Evolutionary conservation across 2,329 filamentous ascomycete genomes (phyloP), one percentile per base, ranked within the genome.

Genomic region (Fusarium austroafricanum): DNA sequence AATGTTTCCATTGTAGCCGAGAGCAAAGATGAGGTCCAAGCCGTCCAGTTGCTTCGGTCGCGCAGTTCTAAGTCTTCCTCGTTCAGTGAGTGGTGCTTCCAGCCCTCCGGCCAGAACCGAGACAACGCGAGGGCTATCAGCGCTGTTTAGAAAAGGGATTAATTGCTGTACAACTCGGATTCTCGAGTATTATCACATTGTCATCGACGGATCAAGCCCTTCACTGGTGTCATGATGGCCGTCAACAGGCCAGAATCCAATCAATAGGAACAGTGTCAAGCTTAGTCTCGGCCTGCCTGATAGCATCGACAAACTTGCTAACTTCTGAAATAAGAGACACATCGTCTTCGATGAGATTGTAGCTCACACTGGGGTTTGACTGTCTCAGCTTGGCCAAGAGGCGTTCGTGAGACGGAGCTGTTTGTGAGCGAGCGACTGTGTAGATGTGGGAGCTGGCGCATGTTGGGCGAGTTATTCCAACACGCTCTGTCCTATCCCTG

Each of bases 171-270:
- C n/a, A 10, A 37, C 59, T 2, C 54, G 37, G 4, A 66, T 37
- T 14, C 63, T 46, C 8, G 46, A 49, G 44, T 61, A 61, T 15
- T 51, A 58, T 2, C 61, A 44, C 3, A 37, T 50, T 10, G 49
- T 52, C 53, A 62, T 65, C 5, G 49, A 62, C 7, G 61, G 49
- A 4, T 65, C 65, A 5, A 58, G 56, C 2, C 26, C 65, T 15
- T 67, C 53, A 12, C 9, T 31, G 17, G 46, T 66, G 14, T 35
- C 42, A 11, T 45, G 18, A 6, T 51, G 55, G 10, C 51, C 61
- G 9, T 54, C 46, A 6, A 66, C 52, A 2, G 57, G n/a, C 20
- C 55, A 62, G 44, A 50, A 65, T 3, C 61, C 53, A 21, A 53
- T 10, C 2, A 46, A 65, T n/a, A 49, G 5, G 2, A 26, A 26